Evolutionary conservation across 2,329 filamentous ascomycete species (phyloP).

Genomic region (Geosmithia putterillii): DNA sequence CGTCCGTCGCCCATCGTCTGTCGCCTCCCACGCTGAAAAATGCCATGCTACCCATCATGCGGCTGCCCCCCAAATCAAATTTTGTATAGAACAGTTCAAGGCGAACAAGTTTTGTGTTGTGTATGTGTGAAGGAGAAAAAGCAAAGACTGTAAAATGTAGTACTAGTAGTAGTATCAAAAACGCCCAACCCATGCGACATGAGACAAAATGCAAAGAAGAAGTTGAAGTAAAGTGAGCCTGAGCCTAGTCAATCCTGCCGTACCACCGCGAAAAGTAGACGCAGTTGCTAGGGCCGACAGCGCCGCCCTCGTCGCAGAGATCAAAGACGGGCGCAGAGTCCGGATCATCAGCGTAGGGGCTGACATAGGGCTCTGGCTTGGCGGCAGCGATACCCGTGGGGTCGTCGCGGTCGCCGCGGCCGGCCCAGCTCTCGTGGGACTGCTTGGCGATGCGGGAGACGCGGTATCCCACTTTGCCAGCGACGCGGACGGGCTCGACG

Average conservation of each 20-base stretch:
- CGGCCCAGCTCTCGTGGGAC: conserved; percentile 25
- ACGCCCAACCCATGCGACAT: neutral
- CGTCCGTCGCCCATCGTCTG: no score
- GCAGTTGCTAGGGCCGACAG: conserved; percentile 80
- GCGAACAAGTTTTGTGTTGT: no score
- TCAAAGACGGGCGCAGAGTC: conserved; percentile 67
- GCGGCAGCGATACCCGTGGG: conserved; percentile 13
- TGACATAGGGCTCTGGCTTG: conserved; percentile 36
- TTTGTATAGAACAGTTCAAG: no score
- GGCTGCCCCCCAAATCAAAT: no score
- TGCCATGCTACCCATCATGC: neutral
- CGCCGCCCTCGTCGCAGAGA: conserved; percentile 80
- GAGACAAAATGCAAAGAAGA: neutral
- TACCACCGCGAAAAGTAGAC: conserved; percentile 88
- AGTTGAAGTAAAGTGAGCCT: neutral
- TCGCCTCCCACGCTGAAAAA: neutral
- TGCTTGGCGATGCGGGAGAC: conserved; percentile 36
- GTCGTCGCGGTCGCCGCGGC: conserved; percentile 21
- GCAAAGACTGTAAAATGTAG: neutral
- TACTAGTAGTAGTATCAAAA: neutral
- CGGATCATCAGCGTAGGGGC: conserved; percentile 60
- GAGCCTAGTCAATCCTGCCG: conserved; percentile 12
- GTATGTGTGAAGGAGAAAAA: neutral
- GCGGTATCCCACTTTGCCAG: conserved; percentile 37
- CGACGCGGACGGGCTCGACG: conserved; percentile 52